Evolutionary conservation across 148 eudicot species (phyloP), one percentile per base, ranked within the genome.

Genomic region (Mesembryanthemum crystallinum): DNA sequence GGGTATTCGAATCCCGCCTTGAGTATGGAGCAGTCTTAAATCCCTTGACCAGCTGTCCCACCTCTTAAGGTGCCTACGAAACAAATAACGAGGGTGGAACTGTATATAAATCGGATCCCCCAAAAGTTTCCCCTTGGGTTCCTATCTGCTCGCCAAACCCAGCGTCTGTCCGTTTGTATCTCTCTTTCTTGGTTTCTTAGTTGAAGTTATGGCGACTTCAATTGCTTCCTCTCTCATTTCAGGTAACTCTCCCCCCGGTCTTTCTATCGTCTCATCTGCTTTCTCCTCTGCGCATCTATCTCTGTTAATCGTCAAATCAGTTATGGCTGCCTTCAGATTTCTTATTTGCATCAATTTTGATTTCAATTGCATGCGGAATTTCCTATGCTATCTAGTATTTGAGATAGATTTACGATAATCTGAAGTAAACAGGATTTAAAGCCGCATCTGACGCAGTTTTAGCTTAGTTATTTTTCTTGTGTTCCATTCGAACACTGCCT

Each of bases 191-290:
- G 64, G 60, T 32, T 17, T 52, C 66, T 32, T 80, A 30, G 73
- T n/a, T n/a, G n/a, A n/a, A n/a, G n/a, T 28, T 42, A 84, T 87
- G 85, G 85, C 89, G 29, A 62, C 83, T 70, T 61, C 82, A 76
- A 63, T 81, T 20, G 42, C 83, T 72, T 80, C 85, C 59, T 23
- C 78, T 62, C 74, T 86, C 9, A 64, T 83, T 58, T 73, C 89
- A 42, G 89, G 92, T 86, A 73, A 11, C 57, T 32, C 20, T 25
- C 25, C 65, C 39, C 62, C 57, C 43, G 9, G 43, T 45, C 49
- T 45, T 12, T 73, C 32, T 37, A 15, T 59, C 37, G 3, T 35
- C 59, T 57, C 2, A 30, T 28, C 25, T 32, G 0, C 43, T 54
- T 12, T 6, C 5, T 52, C 45, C 5, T 4, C 17, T 42, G 0